These are phyloP conservation scores for Coprinellus micaceus DNA, from an alignment of 768 basidiomycete species.

Conservation along the genomic window DNA sequence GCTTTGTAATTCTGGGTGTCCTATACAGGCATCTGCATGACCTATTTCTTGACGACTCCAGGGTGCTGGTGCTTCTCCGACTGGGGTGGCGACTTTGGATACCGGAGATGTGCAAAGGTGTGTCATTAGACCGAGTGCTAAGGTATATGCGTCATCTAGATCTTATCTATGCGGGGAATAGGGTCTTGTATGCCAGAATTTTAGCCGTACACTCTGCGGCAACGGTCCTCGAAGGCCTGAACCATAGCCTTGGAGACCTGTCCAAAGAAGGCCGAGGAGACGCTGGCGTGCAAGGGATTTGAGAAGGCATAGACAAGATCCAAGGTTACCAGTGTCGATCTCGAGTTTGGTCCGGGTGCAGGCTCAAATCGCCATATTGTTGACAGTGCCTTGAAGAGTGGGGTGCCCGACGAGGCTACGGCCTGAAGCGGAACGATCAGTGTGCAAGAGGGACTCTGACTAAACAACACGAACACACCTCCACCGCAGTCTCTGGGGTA, in stretches of 20 bases:
- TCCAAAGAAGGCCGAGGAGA: constrained; percentile 84
- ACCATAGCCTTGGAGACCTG: constrained; percentile 89
- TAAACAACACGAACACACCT: constrained; percentile 42
- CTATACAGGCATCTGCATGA: too few relatives aligned
- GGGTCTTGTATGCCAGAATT: background rate
- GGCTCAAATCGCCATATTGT: constrained; percentile 77
- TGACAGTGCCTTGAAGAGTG: constrained; percentile 67
- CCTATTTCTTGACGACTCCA: too few relatives aligned
- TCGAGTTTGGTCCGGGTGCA: constrained; percentile 17
- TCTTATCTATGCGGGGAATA: background rate
- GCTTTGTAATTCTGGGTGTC: background rate
- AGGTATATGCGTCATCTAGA: background rate
- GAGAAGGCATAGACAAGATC: constrained; percentile 85
- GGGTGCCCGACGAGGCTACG: constrained; percentile 63
- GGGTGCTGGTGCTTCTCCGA: too few relatives aligned
- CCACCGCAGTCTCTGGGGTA: constrained; percentile 70
- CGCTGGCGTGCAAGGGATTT: constrained; percentile 77
- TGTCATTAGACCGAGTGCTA: too few relatives aligned
- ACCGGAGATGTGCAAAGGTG: too few relatives aligned
- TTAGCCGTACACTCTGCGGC: constrained; percentile 63
- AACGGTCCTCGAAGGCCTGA: constrained; percentile 86
- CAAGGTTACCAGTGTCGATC: constrained; percentile 78
- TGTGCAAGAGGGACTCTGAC: too few relatives aligned
- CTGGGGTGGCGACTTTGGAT: too few relatives aligned
- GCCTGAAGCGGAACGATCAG: constrained; percentile 44